These are phyloP conservation scores for Penicillium salamii DNA, from an alignment of 495 filamentous ascomycete genomes.

Conservation along the genomic window DNA sequence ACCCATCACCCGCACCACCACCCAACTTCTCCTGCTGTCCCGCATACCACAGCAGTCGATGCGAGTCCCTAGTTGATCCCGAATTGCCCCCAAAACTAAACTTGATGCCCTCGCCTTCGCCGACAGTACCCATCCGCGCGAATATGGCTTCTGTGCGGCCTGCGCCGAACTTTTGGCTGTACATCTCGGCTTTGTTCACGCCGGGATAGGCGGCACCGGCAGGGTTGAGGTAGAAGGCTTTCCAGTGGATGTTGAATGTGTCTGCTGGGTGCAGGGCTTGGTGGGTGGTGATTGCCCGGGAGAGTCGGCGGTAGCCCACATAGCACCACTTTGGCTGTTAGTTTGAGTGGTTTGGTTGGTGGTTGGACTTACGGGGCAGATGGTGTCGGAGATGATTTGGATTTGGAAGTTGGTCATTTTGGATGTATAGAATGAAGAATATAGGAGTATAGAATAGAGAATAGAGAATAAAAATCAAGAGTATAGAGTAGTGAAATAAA, in stretches of 20 bases:
- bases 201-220: conserved; percentile 51
- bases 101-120: conserved; percentile 62
- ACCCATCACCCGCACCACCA: conserved; percentile 22
- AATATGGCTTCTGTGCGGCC: conserved; percentile 55
- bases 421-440: not conserved
- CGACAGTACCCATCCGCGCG: conserved; percentile 54
- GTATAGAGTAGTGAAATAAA: too few species aligned
- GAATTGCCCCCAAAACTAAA: conserved; percentile 72
- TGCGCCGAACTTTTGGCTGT: conserved; percentile 56
- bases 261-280: conserved; percentile 57
- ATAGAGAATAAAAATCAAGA: too few species aligned
- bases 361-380: conserved; percentile 63
- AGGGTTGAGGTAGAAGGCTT: conserved; percentile 79
- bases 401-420: conserved; percentile 77
- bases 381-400: conserved; percentile 68
- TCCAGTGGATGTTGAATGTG: conserved; percentile 70
- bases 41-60: conserved; percentile 69
- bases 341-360: conserved; percentile 3
- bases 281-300: conserved; percentile 65
- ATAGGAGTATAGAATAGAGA: too few species aligned
- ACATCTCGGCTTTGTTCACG: conserved; percentile 55
- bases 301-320: conserved; percentile 73
- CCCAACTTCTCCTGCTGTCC: conserved; percentile 51
- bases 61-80: conserved; percentile 75
- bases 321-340: conserved; percentile 61